Conservation (phyloP, 164 flowering plant species). For the Aristolochia contorta region DNA sequence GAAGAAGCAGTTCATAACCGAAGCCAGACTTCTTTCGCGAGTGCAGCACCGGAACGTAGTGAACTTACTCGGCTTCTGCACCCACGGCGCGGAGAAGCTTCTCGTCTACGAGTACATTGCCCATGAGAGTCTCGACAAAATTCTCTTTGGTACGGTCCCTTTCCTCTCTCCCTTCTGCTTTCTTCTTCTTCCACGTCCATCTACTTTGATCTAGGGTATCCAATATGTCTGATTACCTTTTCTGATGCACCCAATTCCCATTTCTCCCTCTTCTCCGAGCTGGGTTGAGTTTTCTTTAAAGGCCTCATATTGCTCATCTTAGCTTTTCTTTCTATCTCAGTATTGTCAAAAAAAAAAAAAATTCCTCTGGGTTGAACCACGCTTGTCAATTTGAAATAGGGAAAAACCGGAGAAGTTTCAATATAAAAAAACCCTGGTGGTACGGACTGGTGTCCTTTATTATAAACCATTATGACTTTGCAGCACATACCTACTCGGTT, state of each 20-base stretch:
- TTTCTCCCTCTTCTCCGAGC: background rate
- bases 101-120: conserved; percentile 80
- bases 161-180: background rate
- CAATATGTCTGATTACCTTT: too few species aligned
- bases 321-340: too few species aligned
- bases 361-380: background rate
- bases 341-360: too few species aligned
- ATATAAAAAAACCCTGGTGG: too few species aligned
- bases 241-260: too few species aligned
- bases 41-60: conserved; percentile 97
- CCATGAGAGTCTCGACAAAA: conserved; percentile 85
- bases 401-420: too few species aligned
- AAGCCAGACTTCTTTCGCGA: conserved; percentile 65
- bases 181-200: background rate
- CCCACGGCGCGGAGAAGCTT: conserved; percentile 57
- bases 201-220: too few species aligned
- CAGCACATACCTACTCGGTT: too few species aligned
- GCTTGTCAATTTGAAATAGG: background rate
- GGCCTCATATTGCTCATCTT: background rate
- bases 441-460: too few species aligned
- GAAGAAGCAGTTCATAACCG: conserved; percentile 66
- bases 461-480: too few species aligned
- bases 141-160: conserved; percentile 67
- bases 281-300: background rate
- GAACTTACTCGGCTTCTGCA: conserved; percentile 69